Base-by-base conservation (phyloP, 148 eudicot species). In the Drosera capensis region DNA sequence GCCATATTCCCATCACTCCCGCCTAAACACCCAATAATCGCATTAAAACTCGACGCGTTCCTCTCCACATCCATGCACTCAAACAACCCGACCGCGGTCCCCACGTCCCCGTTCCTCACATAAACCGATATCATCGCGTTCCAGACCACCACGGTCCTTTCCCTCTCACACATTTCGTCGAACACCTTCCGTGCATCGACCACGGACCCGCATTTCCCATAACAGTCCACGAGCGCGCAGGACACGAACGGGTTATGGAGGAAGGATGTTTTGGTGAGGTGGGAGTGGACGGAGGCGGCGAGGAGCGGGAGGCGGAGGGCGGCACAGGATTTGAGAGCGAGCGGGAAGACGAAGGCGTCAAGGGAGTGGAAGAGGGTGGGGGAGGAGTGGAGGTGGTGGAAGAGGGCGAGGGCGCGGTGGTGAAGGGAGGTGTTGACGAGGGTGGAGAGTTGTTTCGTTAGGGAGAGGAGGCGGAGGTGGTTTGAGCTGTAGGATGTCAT, bases 271-370 rank as follows among this genome's bases (percentile, higher is more conserved):
- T 72, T 72, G 26, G 40, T 39, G 12, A 63, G 24, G 52, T 64
- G 68, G 58, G 65, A 66, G 52, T 73, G 79, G 23, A 73, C 51
- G 12, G 71, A 41, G 7, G 52, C 25, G 21, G 66, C 75, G 12
- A 73, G 52, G 40, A 40, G 20, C 0, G 60, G 40, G 38, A 57
- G 52, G 38, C 26, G 48, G 14, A 66, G 42, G 14, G 75, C 66
- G 5, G 75, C 53, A 19, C 75, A 70, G 22, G 75, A 69, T 15
- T 73, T 73, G 46, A 73, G 72, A 40, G 79, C 58, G 7, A 73
- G 75, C 5, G 79, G 71, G 60, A 73, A 69, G 51, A 73, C 72
- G 16, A 58, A 69, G 20, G 79, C 60, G 60, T 73, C 75, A 8
- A 62, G 38, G 14, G 38, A 34, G n/a, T n/a, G n/a, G n/a, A n/a